phyloP scores from a whole-genome alignment of 1,284 basidiomycete genomes.

The Irpex sp. region DNA sequence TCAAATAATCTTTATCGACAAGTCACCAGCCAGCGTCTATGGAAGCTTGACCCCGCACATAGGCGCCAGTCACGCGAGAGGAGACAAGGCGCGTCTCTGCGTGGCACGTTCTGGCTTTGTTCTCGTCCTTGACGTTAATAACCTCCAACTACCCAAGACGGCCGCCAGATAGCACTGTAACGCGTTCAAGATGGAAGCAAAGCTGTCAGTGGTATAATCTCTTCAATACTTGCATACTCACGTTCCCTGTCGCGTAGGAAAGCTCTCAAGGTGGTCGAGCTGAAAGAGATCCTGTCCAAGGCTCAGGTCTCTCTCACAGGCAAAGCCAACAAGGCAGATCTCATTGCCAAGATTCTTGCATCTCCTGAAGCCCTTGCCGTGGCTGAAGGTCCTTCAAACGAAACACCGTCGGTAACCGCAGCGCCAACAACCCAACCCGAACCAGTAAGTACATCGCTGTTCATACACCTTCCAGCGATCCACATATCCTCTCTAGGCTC shows the following conservation, averaged over 20 bases:
- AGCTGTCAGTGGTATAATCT: background rate
- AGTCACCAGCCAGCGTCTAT: background rate
- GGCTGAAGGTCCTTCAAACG: background rate
- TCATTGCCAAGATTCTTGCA: conserved; percentile 55
- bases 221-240: background rate
- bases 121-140: conserved; percentile 14
- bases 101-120: background rate
- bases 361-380: conserved; percentile 19
- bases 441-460: background rate
- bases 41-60: background rate
- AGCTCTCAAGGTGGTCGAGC: conserved; percentile 66
- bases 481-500: background rate
- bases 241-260: conserved; percentile 29
- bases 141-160: background rate
- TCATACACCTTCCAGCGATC: background rate
- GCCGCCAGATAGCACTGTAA: conserved; percentile 3
- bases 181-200: conserved; percentile 4
- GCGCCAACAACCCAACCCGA: background rate
- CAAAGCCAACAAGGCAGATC: conserved; percentile 61
- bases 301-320: conserved; percentile 43
- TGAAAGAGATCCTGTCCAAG: conserved; percentile 54
- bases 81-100: background rate
- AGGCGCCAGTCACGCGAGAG: background rate
- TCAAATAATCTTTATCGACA: conserved; percentile 1
- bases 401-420: background rate